Evolutionary conservation across 2,329 filamentous ascomycete species (phyloP), one percentile per base, ranked within the genome.

Genomic region (Zalaria obscura): DNA sequence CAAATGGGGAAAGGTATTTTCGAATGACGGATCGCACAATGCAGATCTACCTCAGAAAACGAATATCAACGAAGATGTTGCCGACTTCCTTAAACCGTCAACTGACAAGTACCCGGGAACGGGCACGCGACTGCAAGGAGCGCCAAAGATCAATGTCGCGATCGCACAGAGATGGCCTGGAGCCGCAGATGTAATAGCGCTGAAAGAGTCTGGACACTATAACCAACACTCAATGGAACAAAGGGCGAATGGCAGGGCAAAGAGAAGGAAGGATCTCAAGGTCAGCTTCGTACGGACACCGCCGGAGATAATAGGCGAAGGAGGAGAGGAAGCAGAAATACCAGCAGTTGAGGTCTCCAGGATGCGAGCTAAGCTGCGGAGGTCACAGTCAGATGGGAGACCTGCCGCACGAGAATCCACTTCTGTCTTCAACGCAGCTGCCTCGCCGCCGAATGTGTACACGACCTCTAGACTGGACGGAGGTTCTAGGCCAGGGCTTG

Each of bases 221-320:
- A 38, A 50, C 42, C 46, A 46, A 35, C 48, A 44, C 29, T 48
- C 47, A 25, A 34, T 39, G 48, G 39, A 38, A 38, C 39, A 34
- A 25, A 44, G 42, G 26, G 33, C 36, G 31, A 49, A 45, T 25
- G 41, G 60, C 11, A 64, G 48, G 47, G 60, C 52, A 50, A 58
- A 65, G 51, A 67, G 64, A 41, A 75, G 72, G 55, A 83, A 84
- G 59, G 81, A 81, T 6, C 66, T 91, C 46, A 67, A 67, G 4
- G 88, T 95, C 31, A 75, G 70, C 42, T 95, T 95, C 53, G 73
- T 72, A 40, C 76, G 83, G 50, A 72, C 71, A 6, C 69, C 72
- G 41, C 87, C 88, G 5, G 81, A 86, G 37, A 63, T 94, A 47
- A 95, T 96, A 54, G 89, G 89, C 37, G 80, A 89, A 60, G 89